A percentile compares a stretch with the other conserved stretches of the same genome.
Evolutionary conservation across 257 asterid genomes (phyloP).

Genomic region (Marsdenia floribunda): DNA sequence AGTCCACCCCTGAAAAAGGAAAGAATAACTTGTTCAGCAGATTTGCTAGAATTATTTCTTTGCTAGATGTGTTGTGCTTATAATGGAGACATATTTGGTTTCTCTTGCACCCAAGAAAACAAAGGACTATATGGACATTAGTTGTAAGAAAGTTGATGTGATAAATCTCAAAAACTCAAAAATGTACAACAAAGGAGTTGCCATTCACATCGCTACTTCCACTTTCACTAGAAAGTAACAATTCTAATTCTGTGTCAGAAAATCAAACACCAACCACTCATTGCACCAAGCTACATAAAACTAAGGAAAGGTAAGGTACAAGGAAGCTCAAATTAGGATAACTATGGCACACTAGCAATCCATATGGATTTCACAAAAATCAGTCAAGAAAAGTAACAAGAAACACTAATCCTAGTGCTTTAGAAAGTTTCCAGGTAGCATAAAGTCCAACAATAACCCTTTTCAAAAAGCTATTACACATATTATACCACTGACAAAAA

Average conservation of each 20-base stretch:
- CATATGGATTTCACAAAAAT: not conserved
- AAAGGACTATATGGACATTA: not conserved
- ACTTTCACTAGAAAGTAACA: not conserved
- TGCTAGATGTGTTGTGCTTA: not conserved
- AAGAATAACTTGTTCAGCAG: slow-evolving; percentile 3
- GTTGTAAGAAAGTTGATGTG: not conserved
- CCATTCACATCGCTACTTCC: not conserved
- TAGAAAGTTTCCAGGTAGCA: not conserved
- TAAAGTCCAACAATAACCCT: not conserved
- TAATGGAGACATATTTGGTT: not conserved
- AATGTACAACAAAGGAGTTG: not conserved
- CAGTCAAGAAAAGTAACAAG: not conserved
- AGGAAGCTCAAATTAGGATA: not conserved
- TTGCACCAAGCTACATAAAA: not conserved
- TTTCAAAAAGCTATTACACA: not conserved
- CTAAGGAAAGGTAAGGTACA: not conserved
- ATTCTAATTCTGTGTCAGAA: not conserved
- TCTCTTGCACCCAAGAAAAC: not conserved
- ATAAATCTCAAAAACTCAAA: not conserved
- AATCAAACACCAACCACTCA: not conserved
- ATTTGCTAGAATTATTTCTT: not conserved
- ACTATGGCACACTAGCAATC: not conserved
- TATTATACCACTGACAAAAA: no score
- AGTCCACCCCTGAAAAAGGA: slow-evolving; percentile 71
- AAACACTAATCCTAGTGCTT: not conserved